These are phyloP conservation scores for Corymbia calophylla DNA, from an alignment of 441 rosid species.

Conservation along the genomic window DNA sequence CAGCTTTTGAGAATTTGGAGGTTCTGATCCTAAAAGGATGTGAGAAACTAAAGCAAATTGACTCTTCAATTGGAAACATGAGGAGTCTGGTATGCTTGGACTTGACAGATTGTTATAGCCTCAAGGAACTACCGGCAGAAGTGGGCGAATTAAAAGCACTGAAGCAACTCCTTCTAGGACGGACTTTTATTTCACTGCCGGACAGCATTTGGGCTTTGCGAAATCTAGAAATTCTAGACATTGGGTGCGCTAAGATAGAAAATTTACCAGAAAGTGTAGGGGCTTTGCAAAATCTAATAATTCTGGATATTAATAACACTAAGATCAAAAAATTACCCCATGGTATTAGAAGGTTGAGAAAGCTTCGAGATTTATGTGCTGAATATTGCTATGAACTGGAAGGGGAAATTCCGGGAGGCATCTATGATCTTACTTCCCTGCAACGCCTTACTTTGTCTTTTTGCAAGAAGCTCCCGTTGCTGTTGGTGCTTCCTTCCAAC, in stretches of 20 bases:
- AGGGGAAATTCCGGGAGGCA: not conserved
- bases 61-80: not conserved
- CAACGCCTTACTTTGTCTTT: not conserved
- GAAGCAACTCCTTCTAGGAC: too few species aligned
- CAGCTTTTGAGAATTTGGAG: not conserved
- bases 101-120: rapidly evolving
- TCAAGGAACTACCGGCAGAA: not conserved
- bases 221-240: too few species aligned
- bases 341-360: not conserved
- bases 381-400: rapidly evolving
- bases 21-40: not conserved
- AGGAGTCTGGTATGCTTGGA: not conserved
- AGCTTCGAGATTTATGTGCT: not conserved
- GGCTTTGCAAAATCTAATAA: not conserved
- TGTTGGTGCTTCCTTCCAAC: too few species aligned
- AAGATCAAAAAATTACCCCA: not conserved
- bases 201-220: too few species aligned
- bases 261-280: not conserved
- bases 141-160: too few species aligned
- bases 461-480: not conserved
- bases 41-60: not conserved
- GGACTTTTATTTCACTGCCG: too few species aligned
- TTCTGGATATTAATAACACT: rapidly evolving
- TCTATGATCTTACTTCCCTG: not conserved
- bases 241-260: too few species aligned